phyloP scores from a whole-genome alignment of 352 stramenopile genomes.

The Globisporangium viniferum region DNA sequence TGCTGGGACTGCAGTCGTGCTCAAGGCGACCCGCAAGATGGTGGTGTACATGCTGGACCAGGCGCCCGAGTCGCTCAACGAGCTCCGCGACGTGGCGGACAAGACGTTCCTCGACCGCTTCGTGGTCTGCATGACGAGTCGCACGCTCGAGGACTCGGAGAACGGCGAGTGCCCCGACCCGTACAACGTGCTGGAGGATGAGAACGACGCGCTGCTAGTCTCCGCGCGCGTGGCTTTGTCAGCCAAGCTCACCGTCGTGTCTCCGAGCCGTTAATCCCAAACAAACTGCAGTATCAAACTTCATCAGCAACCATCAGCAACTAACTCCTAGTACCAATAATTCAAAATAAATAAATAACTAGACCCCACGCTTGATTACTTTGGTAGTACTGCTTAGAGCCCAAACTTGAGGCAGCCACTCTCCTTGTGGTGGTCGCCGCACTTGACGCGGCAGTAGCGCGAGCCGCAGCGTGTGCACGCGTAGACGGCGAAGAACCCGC shows the following conservation, averaged over 20 bases:
- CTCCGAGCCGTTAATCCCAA: not conserved
- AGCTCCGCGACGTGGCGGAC: conserved; percentile 51
- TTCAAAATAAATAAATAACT: not conserved
- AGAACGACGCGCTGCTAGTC: conserved; percentile 42
- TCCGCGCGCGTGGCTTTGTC: conserved; percentile 21
- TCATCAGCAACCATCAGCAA: not conserved
- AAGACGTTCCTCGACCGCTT: conserved; percentile 73
- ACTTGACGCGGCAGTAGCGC: conserved; percentile 78
- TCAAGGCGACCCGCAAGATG: conserved; percentile 66
- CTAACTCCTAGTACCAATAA: not conserved
- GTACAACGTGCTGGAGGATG: conserved; percentile 55
- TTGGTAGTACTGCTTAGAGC: conserved; percentile 24
- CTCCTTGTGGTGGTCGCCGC: conserved; percentile 87
- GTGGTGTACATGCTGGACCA: conserved; percentile 58
- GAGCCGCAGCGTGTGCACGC: conserved; percentile 76
- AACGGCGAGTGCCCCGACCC: conserved; percentile 73
- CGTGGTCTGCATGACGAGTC: conserved; percentile 42
- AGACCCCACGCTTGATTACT: not conserved
- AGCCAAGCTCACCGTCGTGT: not conserved
- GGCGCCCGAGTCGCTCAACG: conserved; percentile 43
- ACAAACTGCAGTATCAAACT: no score
- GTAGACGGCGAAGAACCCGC: conserved; percentile 79
- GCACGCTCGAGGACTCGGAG: conserved; percentile 62
- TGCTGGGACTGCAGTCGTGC: conserved; percentile 44
- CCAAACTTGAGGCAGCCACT: conserved; percentile 90